phyloP scores from a whole-genome alignment of 768 basidiomycete species.

The Mycena galericulata region DNA sequence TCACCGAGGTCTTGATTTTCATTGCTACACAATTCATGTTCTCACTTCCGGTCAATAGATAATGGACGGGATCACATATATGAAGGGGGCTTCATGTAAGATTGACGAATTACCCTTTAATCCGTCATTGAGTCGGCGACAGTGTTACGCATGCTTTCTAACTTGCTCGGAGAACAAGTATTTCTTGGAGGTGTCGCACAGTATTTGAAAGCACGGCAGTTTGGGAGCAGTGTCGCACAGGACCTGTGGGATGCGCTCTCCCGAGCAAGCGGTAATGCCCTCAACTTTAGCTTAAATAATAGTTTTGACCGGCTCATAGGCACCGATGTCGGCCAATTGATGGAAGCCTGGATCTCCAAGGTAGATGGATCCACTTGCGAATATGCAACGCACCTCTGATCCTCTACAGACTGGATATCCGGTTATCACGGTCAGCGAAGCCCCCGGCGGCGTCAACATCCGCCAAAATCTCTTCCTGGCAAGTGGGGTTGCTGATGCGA shows the following conservation, averaged over 20 bases:
- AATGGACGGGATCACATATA: conserved; percentile 10
- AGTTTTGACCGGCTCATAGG: not conserved
- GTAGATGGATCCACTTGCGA: conserved; percentile 9
- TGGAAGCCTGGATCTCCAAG: conserved; percentile 17
- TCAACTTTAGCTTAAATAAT: not conserved
- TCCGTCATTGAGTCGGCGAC: not conserved
- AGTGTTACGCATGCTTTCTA: conserved; percentile 76
- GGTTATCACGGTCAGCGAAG: conserved; percentile 73
- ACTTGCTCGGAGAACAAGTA: conserved; percentile 70
- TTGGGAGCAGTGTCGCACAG: conserved; percentile 68
- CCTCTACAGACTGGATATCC: conserved; percentile 76
- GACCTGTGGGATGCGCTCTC: conserved; percentile 77
- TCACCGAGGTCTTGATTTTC: conserved; percentile 56
- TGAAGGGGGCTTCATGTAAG: conserved; percentile 14
- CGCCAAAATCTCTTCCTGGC: conserved; percentile 80
- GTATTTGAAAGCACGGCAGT: conserved; percentile 76
- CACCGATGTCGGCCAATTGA: conserved; percentile 1
- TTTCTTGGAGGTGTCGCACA: conserved; percentile 75
- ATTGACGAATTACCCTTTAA: too few species aligned
- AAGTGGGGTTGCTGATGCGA: conserved; percentile 69
- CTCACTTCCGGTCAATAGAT: not conserved
- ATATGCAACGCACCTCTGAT: conserved; percentile 67
- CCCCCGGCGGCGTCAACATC: conserved; percentile 63
- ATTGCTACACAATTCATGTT: not conserved
- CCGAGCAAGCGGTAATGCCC: conserved; percentile 55